Evolutionary conservation across 768 basidiomycete species (phyloP).

Genomic region (Kwoniella mangroviensis): DNA sequence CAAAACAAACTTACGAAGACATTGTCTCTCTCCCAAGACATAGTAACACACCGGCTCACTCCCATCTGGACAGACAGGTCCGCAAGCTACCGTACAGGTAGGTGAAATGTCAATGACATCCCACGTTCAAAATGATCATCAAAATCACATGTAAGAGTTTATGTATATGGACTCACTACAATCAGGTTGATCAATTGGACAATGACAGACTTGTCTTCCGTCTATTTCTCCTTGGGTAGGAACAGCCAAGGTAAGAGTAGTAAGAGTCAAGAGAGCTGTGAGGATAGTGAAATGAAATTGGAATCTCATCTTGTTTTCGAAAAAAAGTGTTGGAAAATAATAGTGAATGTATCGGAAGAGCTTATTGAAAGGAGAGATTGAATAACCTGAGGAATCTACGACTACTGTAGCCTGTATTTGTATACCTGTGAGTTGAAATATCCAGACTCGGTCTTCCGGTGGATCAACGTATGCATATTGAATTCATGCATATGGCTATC

Average conservation of each 20-base stretch:
- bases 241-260: background rate
- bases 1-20: slow-evolving; percentile 5
- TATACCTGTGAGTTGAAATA: too few species aligned
- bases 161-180: background rate
- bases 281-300: background rate
- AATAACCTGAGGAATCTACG: too few species aligned
- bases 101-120: too few species aligned
- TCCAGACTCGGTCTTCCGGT: too few species aligned
- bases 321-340: background rate
- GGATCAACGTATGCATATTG: too few species aligned
- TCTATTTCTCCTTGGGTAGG: background rate
- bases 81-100: background rate
- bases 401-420: too few species aligned
- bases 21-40: background rate
- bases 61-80: background rate
- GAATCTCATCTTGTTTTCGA: background rate
- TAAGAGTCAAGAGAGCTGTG: background rate
- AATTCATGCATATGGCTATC: too few species aligned
- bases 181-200: slow-evolving; percentile 6
- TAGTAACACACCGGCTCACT: slow-evolving; percentile 2
- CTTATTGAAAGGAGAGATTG: too few species aligned
- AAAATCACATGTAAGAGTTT: background rate
- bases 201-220: slow-evolving; percentile 8
- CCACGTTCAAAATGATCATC: too few species aligned
- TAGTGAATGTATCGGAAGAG: too few species aligned